Conservation (phyloP, 2,329 filamentous ascomycete species). For the Macroventuria anomochaeta region DNA sequence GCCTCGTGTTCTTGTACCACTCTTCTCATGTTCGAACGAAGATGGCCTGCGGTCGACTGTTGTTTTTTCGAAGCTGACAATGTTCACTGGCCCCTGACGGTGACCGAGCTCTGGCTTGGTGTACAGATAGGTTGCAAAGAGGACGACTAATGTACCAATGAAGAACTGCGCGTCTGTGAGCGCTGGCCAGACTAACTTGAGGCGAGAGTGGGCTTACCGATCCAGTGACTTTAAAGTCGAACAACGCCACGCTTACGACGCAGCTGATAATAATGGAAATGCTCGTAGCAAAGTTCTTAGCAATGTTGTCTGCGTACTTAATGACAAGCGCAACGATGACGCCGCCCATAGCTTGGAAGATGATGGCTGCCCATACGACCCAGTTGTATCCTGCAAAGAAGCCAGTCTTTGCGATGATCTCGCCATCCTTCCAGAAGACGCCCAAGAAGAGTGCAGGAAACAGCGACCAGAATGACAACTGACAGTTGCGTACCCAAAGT, state of each 20-base stretch:
- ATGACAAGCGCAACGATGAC: conserved; percentile 83
- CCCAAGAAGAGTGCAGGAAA: conserved; percentile 88
- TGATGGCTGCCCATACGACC: conserved; percentile 85
- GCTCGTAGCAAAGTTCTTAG: conserved; percentile 91
- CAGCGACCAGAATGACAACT: conserved; percentile 91
- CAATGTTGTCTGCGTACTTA: conserved; percentile 85
- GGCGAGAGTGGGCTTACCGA: conserved; percentile 31
- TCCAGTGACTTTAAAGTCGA: conserved; percentile 74
- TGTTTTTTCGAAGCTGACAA: conserved; percentile 80
- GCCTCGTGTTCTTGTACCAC: conserved; percentile 10
- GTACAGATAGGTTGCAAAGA: conserved; percentile 86
- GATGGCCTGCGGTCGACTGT: conserved; percentile 57
- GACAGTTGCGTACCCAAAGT: conserved; percentile 93
- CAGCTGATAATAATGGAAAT: conserved; percentile 91
- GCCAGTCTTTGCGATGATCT: conserved; percentile 79
- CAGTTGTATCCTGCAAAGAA: conserved; percentile 96
- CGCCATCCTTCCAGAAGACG: conserved; percentile 84
- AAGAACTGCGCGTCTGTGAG: conserved; percentile 68
- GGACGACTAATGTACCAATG: conserved; percentile 77
- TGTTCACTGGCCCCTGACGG: conserved; percentile 67
- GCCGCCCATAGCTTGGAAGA: conserved; percentile 82
- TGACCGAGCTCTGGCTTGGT: conserved; percentile 65
- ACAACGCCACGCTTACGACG: conserved; percentile 82
- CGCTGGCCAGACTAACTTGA: conserved; percentile 2
- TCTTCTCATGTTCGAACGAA: conserved; percentile 27